Conservation (phyloP, 176 grass and related monocot species). For the Coix lacrymajobi region DNA sequence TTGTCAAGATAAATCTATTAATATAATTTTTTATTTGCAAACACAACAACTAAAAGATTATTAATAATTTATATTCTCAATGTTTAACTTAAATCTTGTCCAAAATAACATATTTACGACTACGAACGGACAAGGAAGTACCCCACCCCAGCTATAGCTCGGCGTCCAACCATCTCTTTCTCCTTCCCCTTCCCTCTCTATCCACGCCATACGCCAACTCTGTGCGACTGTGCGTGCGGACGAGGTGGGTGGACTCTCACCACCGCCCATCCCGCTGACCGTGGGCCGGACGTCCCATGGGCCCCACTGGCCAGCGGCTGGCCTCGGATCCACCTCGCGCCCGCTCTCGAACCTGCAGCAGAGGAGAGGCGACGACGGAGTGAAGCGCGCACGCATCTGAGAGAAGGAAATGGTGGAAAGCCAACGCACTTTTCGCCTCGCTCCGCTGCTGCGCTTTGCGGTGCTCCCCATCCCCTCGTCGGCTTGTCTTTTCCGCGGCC, state of each 20-base stretch:
- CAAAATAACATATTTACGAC: too few species aligned
- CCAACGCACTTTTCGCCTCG: constrained; percentile 43
- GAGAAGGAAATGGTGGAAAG: constrained; percentile 53
- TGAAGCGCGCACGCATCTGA: neutral
- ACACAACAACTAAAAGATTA: too few species aligned
- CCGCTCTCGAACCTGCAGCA: neutral
- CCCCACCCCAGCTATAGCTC: too few species aligned
- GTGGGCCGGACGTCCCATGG: neutral
- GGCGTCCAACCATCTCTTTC: neutral
- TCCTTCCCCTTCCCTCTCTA: neutral
- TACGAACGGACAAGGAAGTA: too few species aligned
- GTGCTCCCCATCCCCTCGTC: neutral
- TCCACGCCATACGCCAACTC: neutral
- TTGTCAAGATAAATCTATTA: too few species aligned
- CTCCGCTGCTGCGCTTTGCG: constrained; percentile 15
- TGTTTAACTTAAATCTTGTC: too few species aligned
- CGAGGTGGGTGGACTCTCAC: neutral
- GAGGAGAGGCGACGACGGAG: too few species aligned
- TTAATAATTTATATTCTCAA: too few species aligned
- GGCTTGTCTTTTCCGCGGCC: constrained; percentile 32
- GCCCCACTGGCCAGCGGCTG: neutral
- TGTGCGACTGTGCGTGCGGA: too few species aligned
- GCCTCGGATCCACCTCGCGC: constrained; percentile 5
- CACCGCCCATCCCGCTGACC: neutral
- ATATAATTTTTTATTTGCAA: too few species aligned